Percentiles rank a stretch among this genome's conserved stretches.
Evolutionary conservation across 352 stramenopile species (phyloP).

Genomic region (Phytophthora fragariae): DNA sequence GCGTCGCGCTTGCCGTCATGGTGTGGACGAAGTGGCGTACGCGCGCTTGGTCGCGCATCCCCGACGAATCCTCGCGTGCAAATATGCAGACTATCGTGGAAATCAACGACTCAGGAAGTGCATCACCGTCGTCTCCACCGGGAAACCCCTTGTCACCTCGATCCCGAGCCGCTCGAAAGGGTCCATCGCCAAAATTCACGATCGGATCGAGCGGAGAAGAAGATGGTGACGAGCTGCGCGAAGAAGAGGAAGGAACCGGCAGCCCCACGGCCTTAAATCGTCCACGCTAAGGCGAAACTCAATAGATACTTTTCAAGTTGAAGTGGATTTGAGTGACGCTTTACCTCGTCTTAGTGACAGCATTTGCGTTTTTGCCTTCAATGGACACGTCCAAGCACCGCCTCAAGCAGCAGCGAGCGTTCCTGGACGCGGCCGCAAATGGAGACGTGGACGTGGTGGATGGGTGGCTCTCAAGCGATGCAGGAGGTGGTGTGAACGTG

Average conservation of each 20-base stretch:
- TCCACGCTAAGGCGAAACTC: not conserved
- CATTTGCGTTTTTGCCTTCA: not conserved
- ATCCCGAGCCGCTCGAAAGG: slow-evolving; percentile 35
- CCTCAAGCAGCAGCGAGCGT: slow-evolving; percentile 30
- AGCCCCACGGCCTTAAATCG: slow-evolving; percentile 4
- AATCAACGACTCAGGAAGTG: slow-evolving; percentile 23
- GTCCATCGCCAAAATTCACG: slow-evolving; percentile 49
- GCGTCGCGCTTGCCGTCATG: slow-evolving; percentile 61
- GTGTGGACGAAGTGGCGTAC: slow-evolving; percentile 58
- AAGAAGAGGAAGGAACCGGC: slow-evolving; percentile 22
- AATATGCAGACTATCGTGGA: slow-evolving; percentile 31
- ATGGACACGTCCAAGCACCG: not conserved
- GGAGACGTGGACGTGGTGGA: slow-evolving; percentile 52
- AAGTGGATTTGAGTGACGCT: not conserved
- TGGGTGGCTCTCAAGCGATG: slow-evolving; percentile 39
- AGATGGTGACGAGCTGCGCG: slow-evolving; percentile 34
- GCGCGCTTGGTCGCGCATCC: slow-evolving; percentile 67
- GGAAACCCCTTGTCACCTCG: slow-evolving; percentile 42
- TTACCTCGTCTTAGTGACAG: slow-evolving; percentile 13
- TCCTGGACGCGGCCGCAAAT: slow-evolving; percentile 57
- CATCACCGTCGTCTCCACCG: slow-evolving; percentile 24
- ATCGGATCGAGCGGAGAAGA: slow-evolving; percentile 56
- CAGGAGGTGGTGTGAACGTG: slow-evolving; percentile 57
- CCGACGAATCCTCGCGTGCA: slow-evolving; percentile 43
- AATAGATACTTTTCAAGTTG: not conserved